These are phyloP conservation scores for Onygenales sp. DNA, from an alignment of 2,329 filamentous ascomycete species.

Conservation along the genomic window DNA sequence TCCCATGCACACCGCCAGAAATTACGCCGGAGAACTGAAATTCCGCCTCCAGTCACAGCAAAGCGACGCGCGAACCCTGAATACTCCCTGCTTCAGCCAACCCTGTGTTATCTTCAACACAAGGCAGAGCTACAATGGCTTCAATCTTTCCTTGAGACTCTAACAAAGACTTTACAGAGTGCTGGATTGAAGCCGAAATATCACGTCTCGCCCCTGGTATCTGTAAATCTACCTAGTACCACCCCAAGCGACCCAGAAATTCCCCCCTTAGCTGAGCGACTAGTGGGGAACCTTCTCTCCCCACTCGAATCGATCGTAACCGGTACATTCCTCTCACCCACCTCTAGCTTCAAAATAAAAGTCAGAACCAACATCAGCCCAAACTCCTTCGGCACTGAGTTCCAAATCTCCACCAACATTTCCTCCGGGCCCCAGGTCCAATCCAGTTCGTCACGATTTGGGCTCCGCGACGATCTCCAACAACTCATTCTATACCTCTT, in stretches of 20 bases:
- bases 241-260: constrained; percentile 9
- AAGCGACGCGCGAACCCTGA: constrained; percentile 41
- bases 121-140: constrained; percentile 25
- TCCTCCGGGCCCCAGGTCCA: constrained; percentile 22
- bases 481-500: constrained; percentile 25
- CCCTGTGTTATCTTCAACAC: constrained; percentile 47
- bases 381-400: constrained; percentile 29
- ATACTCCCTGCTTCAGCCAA: constrained; percentile 50
- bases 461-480: constrained; percentile 25
- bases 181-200: constrained; percentile 24
- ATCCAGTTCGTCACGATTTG: constrained; percentile 21
- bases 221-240: constrained; percentile 13
- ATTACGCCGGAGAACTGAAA: constrained; percentile 55
- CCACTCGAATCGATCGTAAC: constrained; percentile 35
- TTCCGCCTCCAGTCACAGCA: constrained; percentile 47
- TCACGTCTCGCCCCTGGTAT: constrained; percentile 18
- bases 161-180: constrained; percentile 22
- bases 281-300: constrained; percentile 32
- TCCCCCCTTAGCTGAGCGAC: constrained; percentile 25
- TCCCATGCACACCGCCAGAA: constrained; percentile 70
- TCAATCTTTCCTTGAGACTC: constrained; percentile 22
- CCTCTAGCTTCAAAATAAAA: constrained; percentile 28
- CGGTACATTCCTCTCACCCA: constrained; percentile 24
- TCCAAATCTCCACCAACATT: constrained; percentile 26
- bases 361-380: constrained; percentile 26